phyloP scores from a whole-genome alignment of 2,329 filamentous ascomycete genomes.

The Phialemoniopsis sp. region DNA sequence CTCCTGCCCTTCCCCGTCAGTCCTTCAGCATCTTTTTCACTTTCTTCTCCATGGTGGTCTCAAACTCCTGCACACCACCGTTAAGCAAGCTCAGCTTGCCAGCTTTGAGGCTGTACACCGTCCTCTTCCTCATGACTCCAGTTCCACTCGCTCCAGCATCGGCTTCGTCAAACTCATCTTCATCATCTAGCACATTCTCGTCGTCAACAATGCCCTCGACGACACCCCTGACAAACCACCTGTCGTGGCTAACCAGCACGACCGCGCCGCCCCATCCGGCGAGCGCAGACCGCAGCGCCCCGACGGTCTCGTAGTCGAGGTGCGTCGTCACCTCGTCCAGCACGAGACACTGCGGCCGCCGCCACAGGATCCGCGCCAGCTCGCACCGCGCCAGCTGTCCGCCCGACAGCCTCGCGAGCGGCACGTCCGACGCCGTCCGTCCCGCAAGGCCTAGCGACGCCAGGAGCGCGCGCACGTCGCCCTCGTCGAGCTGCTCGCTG shows the following conservation, averaged over 20 bases:
- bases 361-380: constrained; percentile 65
- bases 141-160: constrained; percentile 38
- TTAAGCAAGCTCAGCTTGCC: constrained; percentile 53
- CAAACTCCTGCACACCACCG: constrained; percentile 62
- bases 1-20: background rate
- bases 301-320: constrained; percentile 77
- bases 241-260: constrained; percentile 75
- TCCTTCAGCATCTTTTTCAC: constrained; percentile 37
- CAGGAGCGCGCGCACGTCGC: constrained; percentile 62
- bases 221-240: constrained; percentile 73
- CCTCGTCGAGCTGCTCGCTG: constrained; percentile 53
- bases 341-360: constrained; percentile 66
- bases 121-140: constrained; percentile 34
- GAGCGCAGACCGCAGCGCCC: constrained; percentile 64
- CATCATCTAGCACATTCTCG: constrained; percentile 38
- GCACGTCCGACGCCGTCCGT: constrained; percentile 67
- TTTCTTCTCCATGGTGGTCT: constrained; percentile 56
- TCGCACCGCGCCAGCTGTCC: constrained; percentile 69
- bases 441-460: constrained; percentile 68
- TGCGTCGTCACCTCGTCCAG: constrained; percentile 84
- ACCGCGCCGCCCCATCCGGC: constrained; percentile 69
- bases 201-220: constrained; percentile 57
- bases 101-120: constrained; percentile 56
- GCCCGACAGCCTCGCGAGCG: constrained; percentile 69
- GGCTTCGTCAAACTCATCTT: constrained; percentile 38